Percentiles rank a stretch among this genome's conserved stretches.
Conservation (phyloP, 805 yeast genomes). For the Barnettozyma siamensis region DNA sequence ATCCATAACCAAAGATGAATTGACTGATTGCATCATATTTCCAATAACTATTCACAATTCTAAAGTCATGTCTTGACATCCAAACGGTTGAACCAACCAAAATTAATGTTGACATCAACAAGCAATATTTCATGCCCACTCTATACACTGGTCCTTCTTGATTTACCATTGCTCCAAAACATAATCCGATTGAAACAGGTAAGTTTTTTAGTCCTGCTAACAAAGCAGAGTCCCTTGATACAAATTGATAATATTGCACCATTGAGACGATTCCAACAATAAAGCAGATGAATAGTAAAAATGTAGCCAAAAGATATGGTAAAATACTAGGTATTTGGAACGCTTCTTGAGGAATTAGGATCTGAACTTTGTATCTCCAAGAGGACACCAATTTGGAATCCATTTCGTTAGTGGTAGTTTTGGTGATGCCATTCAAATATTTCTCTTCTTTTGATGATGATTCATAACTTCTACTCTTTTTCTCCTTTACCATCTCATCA, state of each 20-base stretch:
- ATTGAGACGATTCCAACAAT: slow-evolving; percentile 19
- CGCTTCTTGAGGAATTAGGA: slow-evolving; percentile 26
- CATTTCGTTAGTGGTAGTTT: background rate
- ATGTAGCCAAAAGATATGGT: slow-evolving; percentile 19
- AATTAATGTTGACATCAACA: slow-evolving; percentile 13
- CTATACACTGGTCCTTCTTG: slow-evolving; percentile 16
- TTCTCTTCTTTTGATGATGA: background rate
- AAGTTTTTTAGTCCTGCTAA: slow-evolving; percentile 32
- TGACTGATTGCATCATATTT: slow-evolving; percentile 24
- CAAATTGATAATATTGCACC: slow-evolving; percentile 24
- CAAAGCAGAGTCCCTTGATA: slow-evolving; percentile 27
- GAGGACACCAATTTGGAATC: background rate
- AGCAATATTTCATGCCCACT: slow-evolving; percentile 20
- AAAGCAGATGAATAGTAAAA: slow-evolving; percentile 18
- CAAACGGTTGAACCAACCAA: slow-evolving; percentile 20
- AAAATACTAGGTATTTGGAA: slow-evolving; percentile 24
- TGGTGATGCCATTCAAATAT: background rate
- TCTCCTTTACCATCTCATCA: slow-evolving; percentile 2
- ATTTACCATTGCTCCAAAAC: slow-evolving; percentile 25
- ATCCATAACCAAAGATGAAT: slow-evolving; percentile 22
- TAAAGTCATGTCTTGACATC: slow-evolving; percentile 19
- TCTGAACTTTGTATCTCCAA: slow-evolving; percentile 16
- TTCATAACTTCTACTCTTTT: background rate
- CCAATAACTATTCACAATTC: slow-evolving; percentile 24
- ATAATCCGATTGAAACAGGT: slow-evolving; percentile 29